Evolutionary conservation across 2,329 filamentous ascomycete genomes (phyloP), one percentile per base, ranked within the genome.

Genomic region (Rutstroemia sp.): DNA sequence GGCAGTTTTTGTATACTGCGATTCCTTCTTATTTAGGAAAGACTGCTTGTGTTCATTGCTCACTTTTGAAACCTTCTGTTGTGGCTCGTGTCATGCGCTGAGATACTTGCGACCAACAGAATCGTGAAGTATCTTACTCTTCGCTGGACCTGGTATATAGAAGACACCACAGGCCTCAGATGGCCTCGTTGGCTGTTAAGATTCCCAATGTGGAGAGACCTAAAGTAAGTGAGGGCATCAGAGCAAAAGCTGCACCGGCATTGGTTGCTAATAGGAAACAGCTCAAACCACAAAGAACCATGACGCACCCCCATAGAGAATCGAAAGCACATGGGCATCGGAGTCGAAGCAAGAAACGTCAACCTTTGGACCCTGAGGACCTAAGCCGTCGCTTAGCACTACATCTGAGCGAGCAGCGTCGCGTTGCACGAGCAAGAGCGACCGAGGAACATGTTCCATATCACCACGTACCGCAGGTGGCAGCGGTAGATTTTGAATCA

Each of bases 321-420:
- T 47, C 14, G 25, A 34, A 4, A 14, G 17, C 27, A 25, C 44
- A 59, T 34, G 59, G 45, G 2, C 56, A 52, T 23, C 64, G 55
- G 50, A 27, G 34, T 47, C 68, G 67, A 27, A 65, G 57, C 21
- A 68, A 67, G 49, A 57, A 63, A 51, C 63, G 61, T 16, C 60
- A 72, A 34, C 71, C 74, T 17, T 71, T 84, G 47, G 80, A 84
- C 58, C 73, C 82, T 0, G 74, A 78, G 27, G 81, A 85, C 55
- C 69, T 85, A 27, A 73, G 75, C 10, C 73, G 76, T 34, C 76
- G 80, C 17, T 72, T 85, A 23, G 72, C 73, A 49, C 60, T 74
- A 10, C 76, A 84, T 17, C 69, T 80, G 14, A 73, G 72, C 5
- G 74, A 82, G 58, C 78, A 78, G 59, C 61, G 61, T 47, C 60